A percentile compares a stretch with the other conserved stretches of the same genome.
Evolutionary conservation across 768 basidiomycete species (phyloP).

Genomic region (Russula virescens): DNA sequence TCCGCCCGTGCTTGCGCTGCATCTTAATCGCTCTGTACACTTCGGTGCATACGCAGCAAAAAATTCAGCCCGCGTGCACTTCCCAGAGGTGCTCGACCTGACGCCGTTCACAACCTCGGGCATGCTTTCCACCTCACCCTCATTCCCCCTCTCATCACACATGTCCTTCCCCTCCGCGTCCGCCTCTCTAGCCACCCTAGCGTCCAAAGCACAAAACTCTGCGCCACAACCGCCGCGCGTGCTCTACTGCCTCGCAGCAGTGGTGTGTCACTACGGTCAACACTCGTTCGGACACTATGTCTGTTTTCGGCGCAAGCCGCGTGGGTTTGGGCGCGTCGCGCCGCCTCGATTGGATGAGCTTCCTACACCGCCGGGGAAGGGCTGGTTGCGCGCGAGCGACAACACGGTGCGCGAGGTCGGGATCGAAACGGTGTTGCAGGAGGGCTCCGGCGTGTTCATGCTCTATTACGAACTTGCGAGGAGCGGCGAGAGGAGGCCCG

Average conservation of each 20-base stretch:
- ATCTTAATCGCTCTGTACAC: slow-evolving; percentile 89
- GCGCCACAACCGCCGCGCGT: slow-evolving; percentile 34
- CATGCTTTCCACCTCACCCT: slow-evolving; percentile 63
- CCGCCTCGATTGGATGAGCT: slow-evolving; percentile 39
- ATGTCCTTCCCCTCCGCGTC: slow-evolving; percentile 52
- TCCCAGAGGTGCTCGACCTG: slow-evolving; percentile 85
- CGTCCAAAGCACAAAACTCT: neutral
- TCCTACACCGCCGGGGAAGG: slow-evolving; percentile 42
- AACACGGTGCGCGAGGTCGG: slow-evolving; percentile 72
- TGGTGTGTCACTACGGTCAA: slow-evolving; percentile 90
- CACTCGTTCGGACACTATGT: slow-evolving; percentile 95
- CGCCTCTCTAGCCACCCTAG: slow-evolving; percentile 14
- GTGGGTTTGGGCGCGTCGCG: slow-evolving; percentile 37
- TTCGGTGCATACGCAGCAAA: slow-evolving; percentile 71
- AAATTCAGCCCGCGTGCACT: slow-evolving; percentile 74
- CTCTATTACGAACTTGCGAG: slow-evolving; percentile 82
- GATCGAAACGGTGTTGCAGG: slow-evolving; percentile 64
- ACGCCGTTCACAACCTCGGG: slow-evolving; percentile 84
- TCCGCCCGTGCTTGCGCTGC: slow-evolving; percentile 79
- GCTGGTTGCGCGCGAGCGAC: slow-evolving; percentile 90
- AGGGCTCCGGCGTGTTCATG: slow-evolving; percentile 83
- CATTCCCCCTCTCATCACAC: slow-evolving; percentile 59
- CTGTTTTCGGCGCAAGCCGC: slow-evolving; percentile 81
- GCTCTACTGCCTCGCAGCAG: slow-evolving; percentile 79
- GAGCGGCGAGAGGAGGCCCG: neutral